Evolutionary conservation across 2,329 filamentous ascomycete genomes (phyloP).

Genomic region (Fusarium scirpi): DNA sequence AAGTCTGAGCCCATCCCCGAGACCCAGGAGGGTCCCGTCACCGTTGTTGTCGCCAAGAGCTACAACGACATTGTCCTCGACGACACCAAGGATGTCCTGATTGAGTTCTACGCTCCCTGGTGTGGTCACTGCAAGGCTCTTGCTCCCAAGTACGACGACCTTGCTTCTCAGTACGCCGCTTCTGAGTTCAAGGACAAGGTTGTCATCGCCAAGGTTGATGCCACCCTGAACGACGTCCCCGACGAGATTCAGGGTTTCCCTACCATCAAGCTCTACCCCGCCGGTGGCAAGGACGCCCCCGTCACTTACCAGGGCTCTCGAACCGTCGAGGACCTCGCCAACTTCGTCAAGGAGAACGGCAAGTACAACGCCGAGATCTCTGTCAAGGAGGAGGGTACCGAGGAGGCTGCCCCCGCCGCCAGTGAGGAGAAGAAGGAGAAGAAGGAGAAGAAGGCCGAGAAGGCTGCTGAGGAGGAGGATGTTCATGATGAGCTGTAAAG

Average conservation of each 20-base stretch:
- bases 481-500: slow-evolving; percentile 82
- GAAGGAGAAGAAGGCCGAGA: slow-evolving; percentile 57
- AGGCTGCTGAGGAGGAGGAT: slow-evolving; percentile 59
- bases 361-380: slow-evolving; percentile 82
- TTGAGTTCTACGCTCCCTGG: slow-evolving; percentile 99
- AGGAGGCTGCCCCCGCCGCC: slow-evolving; percentile 67
- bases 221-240: slow-evolving; percentile 94
- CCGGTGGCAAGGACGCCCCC: slow-evolving; percentile 86
- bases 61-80: slow-evolving; percentile 94
- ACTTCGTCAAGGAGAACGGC: slow-evolving; percentile 95
- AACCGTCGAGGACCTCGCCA: slow-evolving; percentile 89
- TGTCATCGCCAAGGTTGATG: slow-evolving; percentile 96
- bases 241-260: slow-evolving; percentile 98
- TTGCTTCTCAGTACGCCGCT: slow-evolving; percentile 81
- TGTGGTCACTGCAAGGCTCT: slow-evolving; percentile 99
- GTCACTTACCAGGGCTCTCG: slow-evolving; percentile 89
- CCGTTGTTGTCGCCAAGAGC: slow-evolving; percentile 90
- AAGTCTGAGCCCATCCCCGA: slow-evolving; percentile 98
- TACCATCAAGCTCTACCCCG: slow-evolving; percentile 97
- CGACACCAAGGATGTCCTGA: slow-evolving; percentile 93
- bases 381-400: slow-evolving; percentile 65
- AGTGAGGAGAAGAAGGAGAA: slow-evolving; percentile 65
- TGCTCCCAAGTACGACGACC: slow-evolving; percentile 95
- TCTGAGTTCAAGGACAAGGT: slow-evolving; percentile 85
- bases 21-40: slow-evolving; percentile 89